A percentile compares a stretch with the other conserved stretches of the same genome.
Evolutionary conservation across 768 basidiomycete species (phyloP).

Genomic region (Rhizopogon salebrosus): DNA sequence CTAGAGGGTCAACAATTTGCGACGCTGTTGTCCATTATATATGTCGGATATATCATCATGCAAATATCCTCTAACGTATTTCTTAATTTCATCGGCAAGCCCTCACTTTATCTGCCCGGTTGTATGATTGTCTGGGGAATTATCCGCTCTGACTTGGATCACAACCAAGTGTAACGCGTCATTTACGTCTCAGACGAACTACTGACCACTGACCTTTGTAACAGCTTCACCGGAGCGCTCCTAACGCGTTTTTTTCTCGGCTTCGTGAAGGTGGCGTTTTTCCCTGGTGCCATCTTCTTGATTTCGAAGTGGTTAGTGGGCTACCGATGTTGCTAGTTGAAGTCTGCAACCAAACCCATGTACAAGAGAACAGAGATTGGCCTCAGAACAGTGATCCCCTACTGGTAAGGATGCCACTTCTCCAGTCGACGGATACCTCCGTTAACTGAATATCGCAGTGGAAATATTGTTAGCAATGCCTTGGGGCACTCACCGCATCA

Average conservation of each 20-base stretch:
- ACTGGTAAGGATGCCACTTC: conserved; percentile 21
- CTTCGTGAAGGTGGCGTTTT: conserved; percentile 47
- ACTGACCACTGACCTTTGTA: neutral
- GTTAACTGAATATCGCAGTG: conserved; percentile 9
- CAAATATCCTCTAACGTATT: conserved; percentile 64
- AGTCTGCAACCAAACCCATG: conserved; percentile 16
- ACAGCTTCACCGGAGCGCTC: conserved; percentile 36
- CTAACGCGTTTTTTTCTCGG: conserved; percentile 50
- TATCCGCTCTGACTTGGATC: conserved; percentile 41
- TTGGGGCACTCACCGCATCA: conserved; percentile 48
- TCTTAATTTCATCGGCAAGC: conserved; percentile 59
- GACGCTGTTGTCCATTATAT: conserved; percentile 63
- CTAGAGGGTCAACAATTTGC: conserved; percentile 60
- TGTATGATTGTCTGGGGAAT: conserved; percentile 72
- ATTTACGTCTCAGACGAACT: neutral
- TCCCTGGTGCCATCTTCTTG: conserved; percentile 38
- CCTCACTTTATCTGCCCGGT: conserved; percentile 58
- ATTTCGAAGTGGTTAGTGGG: conserved; percentile 28
- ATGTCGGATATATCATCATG: conserved; percentile 49
- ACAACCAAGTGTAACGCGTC: conserved; percentile 22
- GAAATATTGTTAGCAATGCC: conserved; percentile 49
- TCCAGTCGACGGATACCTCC: neutral
- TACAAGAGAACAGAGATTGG: conserved; percentile 42
- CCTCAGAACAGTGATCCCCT: conserved; percentile 38
- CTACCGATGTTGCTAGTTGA: conserved; percentile 25